Percentiles rank a stretch among this genome's conserved stretches.
Conservation (phyloP, 805 yeast genomes). For the Nakazawaea anatomiae region DNA sequence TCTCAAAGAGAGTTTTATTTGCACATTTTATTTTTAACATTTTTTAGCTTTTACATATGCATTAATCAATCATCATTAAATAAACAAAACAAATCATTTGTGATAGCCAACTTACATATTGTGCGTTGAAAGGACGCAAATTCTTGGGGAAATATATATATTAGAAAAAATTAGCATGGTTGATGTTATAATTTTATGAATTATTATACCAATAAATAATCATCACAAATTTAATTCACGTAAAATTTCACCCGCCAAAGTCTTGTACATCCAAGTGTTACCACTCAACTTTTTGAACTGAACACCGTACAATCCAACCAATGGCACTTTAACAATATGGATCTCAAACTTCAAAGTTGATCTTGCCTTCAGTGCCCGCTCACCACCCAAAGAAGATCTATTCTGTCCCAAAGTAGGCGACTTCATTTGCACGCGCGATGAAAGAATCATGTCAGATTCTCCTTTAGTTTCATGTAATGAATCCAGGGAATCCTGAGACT, state of each 20-base stretch:
- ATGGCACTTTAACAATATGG: constrained; percentile 86
- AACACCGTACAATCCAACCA: constrained; percentile 86
- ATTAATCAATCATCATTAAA: not conserved
- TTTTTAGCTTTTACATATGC: not conserved
- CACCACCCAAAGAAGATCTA: constrained; percentile 5
- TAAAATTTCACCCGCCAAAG: constrained; percentile 80
- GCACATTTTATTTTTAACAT: not conserved
- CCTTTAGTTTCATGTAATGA: constrained; percentile 48
- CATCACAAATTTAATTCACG: constrained; percentile 57
- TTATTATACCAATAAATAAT: not conserved
- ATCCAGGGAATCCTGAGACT: constrained; percentile 57
- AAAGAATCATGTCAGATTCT: constrained; percentile 55
- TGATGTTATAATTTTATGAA: not conserved
- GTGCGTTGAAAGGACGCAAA: not conserved
- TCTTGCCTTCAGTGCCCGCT: constrained; percentile 20
- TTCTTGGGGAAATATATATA: not conserved
- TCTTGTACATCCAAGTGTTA: constrained; percentile 92
- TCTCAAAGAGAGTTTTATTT: too few relatives aligned
- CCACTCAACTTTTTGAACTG: constrained; percentile 92
- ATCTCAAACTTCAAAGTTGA: constrained; percentile 85
- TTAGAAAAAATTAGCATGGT: not conserved
- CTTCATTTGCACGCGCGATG: constrained; percentile 46
- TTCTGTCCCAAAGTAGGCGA: constrained; percentile 14
- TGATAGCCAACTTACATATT: not conserved
- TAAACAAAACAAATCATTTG: too few relatives aligned